These are phyloP conservation scores for Talaromyces sp. DNA, from an alignment of 2,329 filamentous ascomycete species.

Conservation along the genomic window DNA sequence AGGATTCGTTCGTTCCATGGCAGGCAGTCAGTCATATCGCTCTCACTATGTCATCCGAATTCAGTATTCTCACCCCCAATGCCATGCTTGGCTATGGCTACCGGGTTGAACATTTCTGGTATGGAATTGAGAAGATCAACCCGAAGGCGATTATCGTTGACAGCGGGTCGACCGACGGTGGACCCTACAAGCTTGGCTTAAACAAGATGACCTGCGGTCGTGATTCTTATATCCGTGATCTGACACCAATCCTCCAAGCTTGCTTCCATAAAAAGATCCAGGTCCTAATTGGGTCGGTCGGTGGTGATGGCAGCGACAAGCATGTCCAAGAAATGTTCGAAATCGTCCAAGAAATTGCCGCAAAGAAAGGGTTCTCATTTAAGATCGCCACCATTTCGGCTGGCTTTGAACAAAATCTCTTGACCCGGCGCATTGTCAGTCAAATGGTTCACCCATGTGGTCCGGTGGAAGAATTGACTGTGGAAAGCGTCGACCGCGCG, in stretches of 20 bases:
- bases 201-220: constrained; percentile 40
- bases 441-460: constrained; percentile 41
- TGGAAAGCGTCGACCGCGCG: constrained; percentile 38
- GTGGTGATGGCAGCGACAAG: constrained; percentile 48
- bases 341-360: constrained; percentile 39
- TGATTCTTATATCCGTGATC: constrained; percentile 43
- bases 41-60: constrained; percentile 6
- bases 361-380: constrained; percentile 28
- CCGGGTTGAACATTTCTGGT: constrained; percentile 42
- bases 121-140: constrained; percentile 33
- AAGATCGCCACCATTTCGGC: constrained; percentile 37
- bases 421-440: constrained; percentile 30
- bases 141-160: constrained; percentile 30
- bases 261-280: constrained; percentile 36
- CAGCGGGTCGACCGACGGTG: constrained; percentile 32
- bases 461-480: constrained; percentile 41
- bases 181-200: constrained; percentile 29
- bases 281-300: constrained; percentile 46
- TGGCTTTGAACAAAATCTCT: constrained; percentile 34
- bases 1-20: too few relatives aligned
- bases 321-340: constrained; percentile 43
- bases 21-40: too few relatives aligned
- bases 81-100: constrained; percentile 53
- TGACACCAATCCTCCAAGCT: constrained; percentile 39
- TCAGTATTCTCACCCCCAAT: constrained; percentile 46